Evolutionary conservation across 768 basidiomycete genomes (phyloP).

Genomic region (Boletus rubropictus): DNA sequence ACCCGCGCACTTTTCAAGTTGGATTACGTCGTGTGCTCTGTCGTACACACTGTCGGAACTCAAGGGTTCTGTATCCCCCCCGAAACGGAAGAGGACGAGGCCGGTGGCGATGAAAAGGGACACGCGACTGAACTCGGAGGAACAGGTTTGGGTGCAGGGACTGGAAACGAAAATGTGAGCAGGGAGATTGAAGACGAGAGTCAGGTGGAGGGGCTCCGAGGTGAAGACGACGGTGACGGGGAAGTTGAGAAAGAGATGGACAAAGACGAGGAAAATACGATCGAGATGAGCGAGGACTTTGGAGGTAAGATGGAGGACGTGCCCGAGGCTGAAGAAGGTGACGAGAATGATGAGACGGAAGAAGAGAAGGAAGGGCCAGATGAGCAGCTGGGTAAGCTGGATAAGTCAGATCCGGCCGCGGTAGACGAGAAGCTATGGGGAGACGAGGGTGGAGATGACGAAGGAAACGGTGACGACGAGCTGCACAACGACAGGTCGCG

Average conservation of each 20-base stretch:
- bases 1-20: slow-evolving; percentile 81
- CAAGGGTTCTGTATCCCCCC: slow-evolving; percentile 93
- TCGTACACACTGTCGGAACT: slow-evolving; percentile 65
- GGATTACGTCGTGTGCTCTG: slow-evolving; percentile 66
- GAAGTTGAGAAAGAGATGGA: slow-evolving; percentile 33
- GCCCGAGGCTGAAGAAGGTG: slow-evolving; percentile 44
- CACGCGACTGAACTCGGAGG: slow-evolving; percentile 54
- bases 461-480: slow-evolving; percentile 45
- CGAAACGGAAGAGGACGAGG: slow-evolving; percentile 57
- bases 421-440: slow-evolving; percentile 98
- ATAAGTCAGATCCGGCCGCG: slow-evolving; percentile 73
- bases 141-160: slow-evolving; percentile 83
- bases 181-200: slow-evolving; percentile 95
- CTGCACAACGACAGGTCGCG: slow-evolving; percentile 56
- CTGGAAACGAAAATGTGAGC: slow-evolving; percentile 81
- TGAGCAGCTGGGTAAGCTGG: slow-evolving; percentile 78
- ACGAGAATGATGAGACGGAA: slow-evolving; percentile 44
- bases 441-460: slow-evolving; percentile 61
- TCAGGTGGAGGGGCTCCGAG: slow-evolving; percentile 90
- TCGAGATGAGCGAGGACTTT: slow-evolving; percentile 91
- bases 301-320: slow-evolving; percentile 83
- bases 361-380: slow-evolving; percentile 58
- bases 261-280: slow-evolving; percentile 63
- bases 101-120: slow-evolving; percentile 39
- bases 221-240: slow-evolving; percentile 43